Evolutionary conservation across 2,329 filamentous ascomycete genomes (phyloP), one percentile per base, ranked within the genome.

Genomic region (Thielaviopsis populi): DNA sequence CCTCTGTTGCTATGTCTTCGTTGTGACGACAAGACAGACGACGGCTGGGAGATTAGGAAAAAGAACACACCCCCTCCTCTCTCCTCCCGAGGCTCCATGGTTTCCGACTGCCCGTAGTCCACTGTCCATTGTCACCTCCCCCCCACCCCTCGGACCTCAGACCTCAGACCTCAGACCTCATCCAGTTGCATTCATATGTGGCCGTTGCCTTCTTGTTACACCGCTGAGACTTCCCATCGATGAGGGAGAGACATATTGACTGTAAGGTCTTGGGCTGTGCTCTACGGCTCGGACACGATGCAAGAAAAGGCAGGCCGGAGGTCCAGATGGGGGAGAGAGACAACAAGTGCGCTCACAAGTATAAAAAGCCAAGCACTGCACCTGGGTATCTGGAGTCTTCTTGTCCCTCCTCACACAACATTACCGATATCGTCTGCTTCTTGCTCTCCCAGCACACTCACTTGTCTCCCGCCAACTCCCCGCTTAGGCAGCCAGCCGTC

Each of bases 221-320:
- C 50, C 33, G 24, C 50, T 56, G 50, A 56, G 50, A 56, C 50
- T 33, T 17, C 50, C n/a, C 13, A 27, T 37, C 24, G 50, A 27
- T 33, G 50, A 56, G 27, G 27, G 27, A 56, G 50, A 56, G 50
- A 56, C 50, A 56, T 56, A 56, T 56, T 56, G 50, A 33, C 30
- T 56, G 50, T 17, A 4, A 19, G 17, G 50, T 56, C 17, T n/a
- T 33, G 33, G 50, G n/a, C 50, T 15, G 50, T 33, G 50, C n/a
- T 33, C 27, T 17, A 1, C 27, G 27, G 50, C 24, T 33, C 50
- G 24, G 17, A 13, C 13, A 11, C 11, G 7, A 56, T 56, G 17
- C 19, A 50, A 24, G 19, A 27, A 19, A 50, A 50, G 19, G 5
- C 22, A 50, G 19, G 19, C 15, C 46, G 46, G 46, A 50, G 46